phyloP scores from a whole-genome alignment of 2,329 filamentous ascomycete genomes.

The Trichoderma koningii region DNA sequence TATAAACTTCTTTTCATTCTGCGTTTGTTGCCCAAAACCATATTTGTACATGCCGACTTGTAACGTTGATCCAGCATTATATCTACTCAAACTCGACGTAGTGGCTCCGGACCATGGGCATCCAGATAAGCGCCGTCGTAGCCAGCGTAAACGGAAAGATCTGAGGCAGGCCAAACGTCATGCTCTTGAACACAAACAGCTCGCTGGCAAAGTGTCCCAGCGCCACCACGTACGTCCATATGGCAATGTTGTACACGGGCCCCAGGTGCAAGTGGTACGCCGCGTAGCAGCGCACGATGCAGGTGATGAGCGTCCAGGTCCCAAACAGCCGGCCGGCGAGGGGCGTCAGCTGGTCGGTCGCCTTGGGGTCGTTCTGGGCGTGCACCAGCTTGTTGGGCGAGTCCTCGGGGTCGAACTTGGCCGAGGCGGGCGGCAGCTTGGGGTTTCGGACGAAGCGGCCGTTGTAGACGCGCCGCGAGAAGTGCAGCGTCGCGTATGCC shows the following conservation, averaged over 20 bases:
- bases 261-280: constrained; percentile 77
- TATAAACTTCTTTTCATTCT: neutral
- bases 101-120: constrained; percentile 66
- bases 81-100: constrained; percentile 58
- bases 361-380: constrained; percentile 48
- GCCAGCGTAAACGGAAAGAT: constrained; percentile 58
- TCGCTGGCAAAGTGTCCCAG: constrained; percentile 78
- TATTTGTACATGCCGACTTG: neutral
- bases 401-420: constrained; percentile 54
- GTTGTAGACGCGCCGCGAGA: constrained; percentile 85
- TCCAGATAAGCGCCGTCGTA: constrained; percentile 58
- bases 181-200: constrained; percentile 76
- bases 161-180: constrained; percentile 62
- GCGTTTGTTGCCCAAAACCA: neutral
- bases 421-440: constrained; percentile 45
- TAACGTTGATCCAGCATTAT: neutral
- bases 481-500: constrained; percentile 76
- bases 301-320: constrained; percentile 81
- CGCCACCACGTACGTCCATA: constrained; percentile 81
- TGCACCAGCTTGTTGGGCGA: constrained; percentile 54
- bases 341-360: constrained; percentile 66
- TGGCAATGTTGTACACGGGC: constrained; percentile 74
- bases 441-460: constrained; percentile 59
- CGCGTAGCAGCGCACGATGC: constrained; percentile 77
- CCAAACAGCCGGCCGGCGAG: constrained; percentile 80